A percentile compares a stretch with the other conserved stretches of the same genome.
Evolutionary conservation across 2,329 filamentous ascomycete genomes (phyloP).

Genomic region (Gliomastix tumulicola): DNA sequence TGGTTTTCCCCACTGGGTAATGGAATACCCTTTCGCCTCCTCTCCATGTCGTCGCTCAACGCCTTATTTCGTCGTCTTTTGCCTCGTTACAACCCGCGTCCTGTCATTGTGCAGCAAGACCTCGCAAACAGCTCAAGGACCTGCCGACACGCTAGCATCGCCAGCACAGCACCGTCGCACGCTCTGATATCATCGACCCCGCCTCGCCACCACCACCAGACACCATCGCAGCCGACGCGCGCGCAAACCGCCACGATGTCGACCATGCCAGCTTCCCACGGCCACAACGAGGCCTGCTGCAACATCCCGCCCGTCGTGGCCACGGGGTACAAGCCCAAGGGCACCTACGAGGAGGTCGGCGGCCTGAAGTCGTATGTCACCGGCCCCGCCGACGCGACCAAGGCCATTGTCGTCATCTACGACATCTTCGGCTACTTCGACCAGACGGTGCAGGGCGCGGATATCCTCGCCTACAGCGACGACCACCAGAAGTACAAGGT

Average conservation of each 20-base stretch:
- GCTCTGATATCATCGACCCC: too few species aligned
- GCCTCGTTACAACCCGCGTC: too few species aligned
- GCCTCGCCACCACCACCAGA: too few species aligned
- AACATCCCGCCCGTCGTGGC: constrained; percentile 51
- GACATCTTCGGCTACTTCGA: constrained; percentile 67
- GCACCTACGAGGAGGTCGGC: constrained; percentile 48
- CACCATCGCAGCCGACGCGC: too few species aligned
- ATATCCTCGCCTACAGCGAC: constrained; percentile 53
- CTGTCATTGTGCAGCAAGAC: too few species aligned
- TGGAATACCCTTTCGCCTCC: too few species aligned
- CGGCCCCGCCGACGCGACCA: constrained; percentile 38
- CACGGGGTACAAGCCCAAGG: constrained; percentile 47
- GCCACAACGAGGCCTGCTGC: constrained; percentile 51
- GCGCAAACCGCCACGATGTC: constrained; percentile 26
- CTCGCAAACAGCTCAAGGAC: too few species aligned
- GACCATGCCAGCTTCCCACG: constrained; percentile 21
- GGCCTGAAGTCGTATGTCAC: constrained; percentile 49
- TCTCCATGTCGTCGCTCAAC: too few species aligned
- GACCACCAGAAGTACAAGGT: constrained; percentile 67
- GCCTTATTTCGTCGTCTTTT: too few species aligned
- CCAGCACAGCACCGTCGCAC: too few species aligned
- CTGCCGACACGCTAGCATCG: too few species aligned
- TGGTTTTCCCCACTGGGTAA: too few species aligned
- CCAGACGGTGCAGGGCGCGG: constrained; percentile 64
- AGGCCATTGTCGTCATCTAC: constrained; percentile 55